Conservation (phyloP, 805 yeast genomes). For the Yamadazyma phyllophila region DNA sequence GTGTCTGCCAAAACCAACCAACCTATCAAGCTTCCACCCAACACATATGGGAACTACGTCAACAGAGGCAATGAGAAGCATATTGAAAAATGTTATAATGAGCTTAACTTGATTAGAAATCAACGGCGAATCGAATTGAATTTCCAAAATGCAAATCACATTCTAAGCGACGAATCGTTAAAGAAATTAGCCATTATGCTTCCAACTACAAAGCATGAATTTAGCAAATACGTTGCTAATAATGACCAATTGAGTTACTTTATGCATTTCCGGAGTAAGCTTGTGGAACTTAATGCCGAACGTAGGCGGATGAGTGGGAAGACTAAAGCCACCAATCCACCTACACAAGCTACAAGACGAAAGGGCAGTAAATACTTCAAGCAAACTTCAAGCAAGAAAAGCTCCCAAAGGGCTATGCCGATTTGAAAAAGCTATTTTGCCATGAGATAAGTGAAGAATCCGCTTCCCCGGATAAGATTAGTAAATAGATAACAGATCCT, state of each 20-base stretch:
- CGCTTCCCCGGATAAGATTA: no score
- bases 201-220: slow-evolving; percentile 52
- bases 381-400: slow-evolving; percentile 1
- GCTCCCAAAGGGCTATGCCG: slow-evolving; percentile 12
- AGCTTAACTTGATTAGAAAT: slow-evolving; percentile 42
- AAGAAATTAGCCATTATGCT: slow-evolving; percentile 54
- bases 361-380: slow-evolving; percentile 5
- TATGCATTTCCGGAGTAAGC: slow-evolving; percentile 35
- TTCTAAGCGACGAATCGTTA: slow-evolving; percentile 34
- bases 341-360: not conserved
- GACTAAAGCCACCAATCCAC: not conserved
- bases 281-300: slow-evolving; percentile 31
- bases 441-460: no score
- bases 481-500: no score
- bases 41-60: slow-evolving; percentile 16
- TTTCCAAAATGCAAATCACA: slow-evolving; percentile 23
- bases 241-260: slow-evolving; percentile 32
- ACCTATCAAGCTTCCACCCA: slow-evolving; percentile 20
- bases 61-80: slow-evolving; percentile 19
- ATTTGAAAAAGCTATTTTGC: not conserved
- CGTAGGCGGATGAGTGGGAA: slow-evolving; percentile 12
- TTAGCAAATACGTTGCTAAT: slow-evolving; percentile 36
- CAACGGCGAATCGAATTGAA: slow-evolving; percentile 42
- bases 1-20: slow-evolving; percentile 15
- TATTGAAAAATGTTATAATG: slow-evolving; percentile 28